These are phyloP conservation scores for Omphalotus guepiniiformis DNA, from an alignment of 768 basidiomycete genomes.

Conservation along the genomic window DNA sequence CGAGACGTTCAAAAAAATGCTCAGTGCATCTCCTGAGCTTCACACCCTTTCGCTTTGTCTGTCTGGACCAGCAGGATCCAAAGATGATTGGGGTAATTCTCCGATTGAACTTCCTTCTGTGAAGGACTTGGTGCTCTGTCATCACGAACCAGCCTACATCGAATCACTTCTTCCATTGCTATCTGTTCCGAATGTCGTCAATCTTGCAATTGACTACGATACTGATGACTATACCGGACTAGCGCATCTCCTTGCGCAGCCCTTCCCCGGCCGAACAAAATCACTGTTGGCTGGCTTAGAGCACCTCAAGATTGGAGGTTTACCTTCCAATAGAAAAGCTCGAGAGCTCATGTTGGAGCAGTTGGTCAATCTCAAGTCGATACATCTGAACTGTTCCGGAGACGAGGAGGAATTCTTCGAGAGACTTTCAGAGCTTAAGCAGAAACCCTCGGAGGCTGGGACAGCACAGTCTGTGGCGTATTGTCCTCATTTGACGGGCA, in stretches of 20 bases:
- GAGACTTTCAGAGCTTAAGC: conserved; percentile 14
- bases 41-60: conserved; percentile 45
- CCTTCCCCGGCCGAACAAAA: conserved; percentile 33
- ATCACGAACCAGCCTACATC: conserved; percentile 36
- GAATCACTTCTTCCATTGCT: conserved; percentile 35
- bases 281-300: conserved; percentile 47
- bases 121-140: conserved; percentile 32
- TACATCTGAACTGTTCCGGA: conserved; percentile 29
- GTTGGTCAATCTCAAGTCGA: conserved; percentile 44
- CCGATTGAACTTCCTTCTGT: conserved; percentile 37
- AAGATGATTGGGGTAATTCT: conserved; percentile 31
- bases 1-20: conserved; percentile 45
- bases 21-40: conserved; percentile 51
- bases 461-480: conserved; percentile 22
- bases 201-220: conserved; percentile 54
- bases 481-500: conserved; percentile 48
- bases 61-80: conserved; percentile 51
- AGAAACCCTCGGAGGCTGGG: conserved; percentile 11
- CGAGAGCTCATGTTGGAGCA: conserved; percentile 40
- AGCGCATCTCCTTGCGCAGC: conserved; percentile 37
- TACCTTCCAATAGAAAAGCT: conserved; percentile 36
- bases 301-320: conserved; percentile 40
- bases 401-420: conserved; percentile 28
- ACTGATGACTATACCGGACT: conserved; percentile 50
- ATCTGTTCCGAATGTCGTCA: conserved; percentile 33